Conservation (phyloP, 768 basidiomycete species). For the Tricholoma flavovirens region DNA sequence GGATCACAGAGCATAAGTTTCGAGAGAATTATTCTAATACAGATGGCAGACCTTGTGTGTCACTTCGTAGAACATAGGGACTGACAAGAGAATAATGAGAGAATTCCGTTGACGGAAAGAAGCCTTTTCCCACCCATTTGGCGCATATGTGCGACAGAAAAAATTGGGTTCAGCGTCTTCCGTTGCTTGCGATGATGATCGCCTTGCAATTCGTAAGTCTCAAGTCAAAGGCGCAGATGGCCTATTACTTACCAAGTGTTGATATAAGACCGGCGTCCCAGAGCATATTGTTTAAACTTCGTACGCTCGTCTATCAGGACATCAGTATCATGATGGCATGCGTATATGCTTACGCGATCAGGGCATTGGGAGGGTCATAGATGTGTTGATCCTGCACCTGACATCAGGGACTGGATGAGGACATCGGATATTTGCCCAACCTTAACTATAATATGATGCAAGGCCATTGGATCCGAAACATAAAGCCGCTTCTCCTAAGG, state of each 20-base stretch:
- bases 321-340: background rate
- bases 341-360: conserved; percentile 18
- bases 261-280: conserved; percentile 25
- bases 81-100: too few species aligned
- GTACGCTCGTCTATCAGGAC: conserved; percentile 9
- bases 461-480: too few species aligned
- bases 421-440: too few species aligned
- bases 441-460: too few species aligned
- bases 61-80: too few species aligned
- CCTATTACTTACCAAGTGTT: conserved; percentile 18
- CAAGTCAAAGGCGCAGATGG: background rate
- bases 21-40: too few species aligned
- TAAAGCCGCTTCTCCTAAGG: too few species aligned
- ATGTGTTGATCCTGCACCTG: conserved; percentile 28
- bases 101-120: background rate
- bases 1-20: background rate
- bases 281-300: conserved; percentile 14
- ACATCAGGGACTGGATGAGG: too few species aligned
- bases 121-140: conserved; percentile 27
- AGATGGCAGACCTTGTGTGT: too few species aligned
- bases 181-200: conserved; percentile 36
- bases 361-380: conserved; percentile 22
- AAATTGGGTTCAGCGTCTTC: too few species aligned
- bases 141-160: conserved; percentile 34
- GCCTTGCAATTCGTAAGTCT: conserved; percentile 18